Evolutionary conservation across 305 asterid species (phyloP).

Genomic region (Fraxinus platypoda): DNA sequence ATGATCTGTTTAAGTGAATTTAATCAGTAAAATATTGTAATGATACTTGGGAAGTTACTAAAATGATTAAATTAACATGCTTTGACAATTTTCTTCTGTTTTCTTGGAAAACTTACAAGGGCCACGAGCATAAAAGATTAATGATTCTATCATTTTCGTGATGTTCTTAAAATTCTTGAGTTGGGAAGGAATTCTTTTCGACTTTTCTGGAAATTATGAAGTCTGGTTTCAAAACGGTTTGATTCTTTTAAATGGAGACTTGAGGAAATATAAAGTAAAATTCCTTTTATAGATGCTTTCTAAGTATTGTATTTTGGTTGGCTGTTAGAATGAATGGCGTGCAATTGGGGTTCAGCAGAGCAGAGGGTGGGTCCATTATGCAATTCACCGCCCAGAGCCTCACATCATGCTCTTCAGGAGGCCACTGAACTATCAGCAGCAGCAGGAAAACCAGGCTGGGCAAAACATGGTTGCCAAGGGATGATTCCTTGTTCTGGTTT

Average conservation of each 20-base stretch:
- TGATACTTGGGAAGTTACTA: not conserved
- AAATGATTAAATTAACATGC: not conserved
- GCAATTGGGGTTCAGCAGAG: conserved; percentile 60
- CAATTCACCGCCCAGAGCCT: conserved; percentile 55
- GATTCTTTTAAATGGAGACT: not conserved
- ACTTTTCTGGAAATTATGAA: not conserved
- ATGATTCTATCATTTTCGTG: not conserved
- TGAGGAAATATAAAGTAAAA: not conserved
- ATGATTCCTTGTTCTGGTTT: conserved; percentile 10
- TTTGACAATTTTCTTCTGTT: not conserved
- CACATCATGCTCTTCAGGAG: conserved; percentile 64
- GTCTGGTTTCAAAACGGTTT: not conserved
- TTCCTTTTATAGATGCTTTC: not conserved
- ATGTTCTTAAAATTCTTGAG: not conserved
- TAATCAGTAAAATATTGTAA: not conserved
- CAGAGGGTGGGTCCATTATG: conserved; percentile 58
- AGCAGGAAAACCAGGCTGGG: conserved; percentile 41
- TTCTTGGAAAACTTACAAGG: not conserved
- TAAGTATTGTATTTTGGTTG: not conserved
- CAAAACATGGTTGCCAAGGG: conserved; percentile 41
- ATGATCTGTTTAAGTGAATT: not conserved
- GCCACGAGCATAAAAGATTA: not conserved
- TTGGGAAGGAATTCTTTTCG: not conserved
- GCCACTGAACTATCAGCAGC: conserved; percentile 57
- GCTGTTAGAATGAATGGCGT: conserved; percentile 46